Percentiles rank a stretch among this genome's conserved stretches.
phyloP scores from a whole-genome alignment of 2,329 filamentous ascomycete species.

The Penicillium sp. region DNA sequence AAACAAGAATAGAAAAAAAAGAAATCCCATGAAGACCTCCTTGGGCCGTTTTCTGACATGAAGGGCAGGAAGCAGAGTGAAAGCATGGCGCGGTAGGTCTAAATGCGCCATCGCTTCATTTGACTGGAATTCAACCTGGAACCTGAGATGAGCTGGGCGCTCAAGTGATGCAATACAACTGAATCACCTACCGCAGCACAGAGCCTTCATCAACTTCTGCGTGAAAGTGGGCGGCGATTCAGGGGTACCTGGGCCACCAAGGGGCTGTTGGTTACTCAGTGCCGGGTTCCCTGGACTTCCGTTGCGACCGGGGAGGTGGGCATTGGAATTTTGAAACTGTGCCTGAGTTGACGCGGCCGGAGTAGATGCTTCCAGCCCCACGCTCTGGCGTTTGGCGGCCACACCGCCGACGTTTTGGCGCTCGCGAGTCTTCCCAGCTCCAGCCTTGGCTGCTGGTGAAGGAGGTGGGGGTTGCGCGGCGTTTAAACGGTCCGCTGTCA shows the following conservation, averaged over 20 bases:
- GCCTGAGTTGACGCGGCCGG: slow-evolving; percentile 89
- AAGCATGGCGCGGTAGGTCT: slow-evolving; percentile 15
- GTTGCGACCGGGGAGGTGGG: slow-evolving; percentile 69
- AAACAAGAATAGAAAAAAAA: slow-evolving; percentile 13
- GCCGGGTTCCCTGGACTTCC: slow-evolving; percentile 57
- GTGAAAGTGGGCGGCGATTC: slow-evolving; percentile 77
- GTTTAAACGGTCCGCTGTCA: slow-evolving; percentile 88
- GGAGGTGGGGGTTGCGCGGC: slow-evolving; percentile 86
- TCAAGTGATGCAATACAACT: slow-evolving; percentile 15
- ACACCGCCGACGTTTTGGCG: slow-evolving; percentile 77
- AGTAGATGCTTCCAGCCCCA: slow-evolving; percentile 66
- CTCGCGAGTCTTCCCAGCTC: slow-evolving; percentile 67
- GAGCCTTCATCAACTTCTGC: slow-evolving; percentile 87
- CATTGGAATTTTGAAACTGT: slow-evolving; percentile 93
- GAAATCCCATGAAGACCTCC: slow-evolving; percentile 22
- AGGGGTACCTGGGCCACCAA: slow-evolving; percentile 55
- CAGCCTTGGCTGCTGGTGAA: slow-evolving; percentile 75
- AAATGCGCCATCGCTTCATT: slow-evolving; percentile 15
- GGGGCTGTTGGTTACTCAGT: slow-evolving; percentile 56
- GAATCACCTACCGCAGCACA: slow-evolving; percentile 73
- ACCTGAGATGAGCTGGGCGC: slow-evolving; percentile 26
- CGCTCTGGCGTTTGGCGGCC: slow-evolving; percentile 72
- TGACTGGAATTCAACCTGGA: slow-evolving; percentile 35
- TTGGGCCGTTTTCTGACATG: slow-evolving; percentile 14
- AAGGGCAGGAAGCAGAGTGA: slow-evolving; percentile 17